Evolutionary conservation across 345 rosid genomes (phyloP), one percentile per base, ranked within the genome.

Genomic region (Laguncularia racemosa): DNA sequence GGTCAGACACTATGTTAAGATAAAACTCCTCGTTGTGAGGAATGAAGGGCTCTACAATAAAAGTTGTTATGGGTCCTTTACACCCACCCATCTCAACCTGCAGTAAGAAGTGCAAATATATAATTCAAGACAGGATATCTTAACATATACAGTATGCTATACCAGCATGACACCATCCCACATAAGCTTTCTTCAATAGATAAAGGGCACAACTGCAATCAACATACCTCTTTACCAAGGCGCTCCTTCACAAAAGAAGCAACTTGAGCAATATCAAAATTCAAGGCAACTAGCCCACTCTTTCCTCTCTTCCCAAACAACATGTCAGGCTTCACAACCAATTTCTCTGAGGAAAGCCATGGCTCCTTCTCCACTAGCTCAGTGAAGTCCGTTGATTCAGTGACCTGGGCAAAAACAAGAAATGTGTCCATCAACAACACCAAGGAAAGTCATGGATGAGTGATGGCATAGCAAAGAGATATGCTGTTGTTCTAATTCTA

Each of bases 271-370:
- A 89, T 70, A 76, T 89, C 89, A 14, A 92, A 73, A 50, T 86
- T 83, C 69, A 86, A 72, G 18, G 95, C 95, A 44, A 92, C 98
- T 60, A 92, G 74, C 48, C 97, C 98, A 44, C 95, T 92, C 74
- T 92, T 92, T 63, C 93, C 98, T 55, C 97, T 89, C 74, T 89
- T 92, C 20, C 97, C 97, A 59, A 89, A 93, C 78, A 89, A 62
- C 99, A 93, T 93, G 64, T 93, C 99, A n/a, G 99, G 99, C 61
- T 93, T 93, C 46, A 93, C 97, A 52, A 93, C 99, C 52, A 93
- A 81, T 71, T 89, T 93, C 73, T 72, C 81, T 0, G 95, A 78
- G 11, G 81, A 79, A 65, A 93, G 88, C 99, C 97, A 93, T 14
- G 95, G 84, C 59, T 93, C 97, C 54, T 63, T 84, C 75, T 80